Conservation (phyloP, 2,329 filamentous ascomycete species). For the Colletotrichum limetticola region DNA sequence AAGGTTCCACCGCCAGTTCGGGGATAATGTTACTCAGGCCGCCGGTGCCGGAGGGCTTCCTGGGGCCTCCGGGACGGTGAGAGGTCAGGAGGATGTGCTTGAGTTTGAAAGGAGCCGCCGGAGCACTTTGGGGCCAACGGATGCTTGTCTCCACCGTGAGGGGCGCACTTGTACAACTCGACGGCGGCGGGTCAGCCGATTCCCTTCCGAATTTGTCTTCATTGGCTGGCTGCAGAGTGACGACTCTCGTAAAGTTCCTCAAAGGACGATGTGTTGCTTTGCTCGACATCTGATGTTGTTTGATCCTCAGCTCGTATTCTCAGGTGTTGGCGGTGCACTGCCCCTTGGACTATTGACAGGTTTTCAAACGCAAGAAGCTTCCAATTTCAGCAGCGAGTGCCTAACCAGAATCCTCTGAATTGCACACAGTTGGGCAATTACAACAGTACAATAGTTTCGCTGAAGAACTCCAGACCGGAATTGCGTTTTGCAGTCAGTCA, state of each 20-base stretch:
- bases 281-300: neutral
- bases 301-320: neutral
- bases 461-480: slow-evolving; percentile 10
- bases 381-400: neutral
- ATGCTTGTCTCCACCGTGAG: slow-evolving; percentile 1
- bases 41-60: slow-evolving; percentile 20
- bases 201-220: neutral
- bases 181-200: slow-evolving; percentile 10
- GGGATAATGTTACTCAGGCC: slow-evolving; percentile 18
- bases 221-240: slow-evolving; percentile 7
- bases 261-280: neutral
- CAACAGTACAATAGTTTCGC: neutral
- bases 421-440: neutral
- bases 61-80: slow-evolving; percentile 4
- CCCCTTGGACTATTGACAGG: neutral
- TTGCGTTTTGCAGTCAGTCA: slow-evolving; percentile 3
- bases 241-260: neutral
- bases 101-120: slow-evolving; percentile 4
- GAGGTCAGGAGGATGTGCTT: neutral
- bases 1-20: slow-evolving; percentile 28
- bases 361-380: neutral
- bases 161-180: neutral
- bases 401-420: neutral
- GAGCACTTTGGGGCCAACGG: neutral
- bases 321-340: neutral